A percentile compares a stretch with the other conserved stretches of the same genome.
These are phyloP conservation scores for Cutaneotrichosporon dermatis DNA, from an alignment of 1,284 basidiomycete species.

Conservation along the genomic window DNA sequence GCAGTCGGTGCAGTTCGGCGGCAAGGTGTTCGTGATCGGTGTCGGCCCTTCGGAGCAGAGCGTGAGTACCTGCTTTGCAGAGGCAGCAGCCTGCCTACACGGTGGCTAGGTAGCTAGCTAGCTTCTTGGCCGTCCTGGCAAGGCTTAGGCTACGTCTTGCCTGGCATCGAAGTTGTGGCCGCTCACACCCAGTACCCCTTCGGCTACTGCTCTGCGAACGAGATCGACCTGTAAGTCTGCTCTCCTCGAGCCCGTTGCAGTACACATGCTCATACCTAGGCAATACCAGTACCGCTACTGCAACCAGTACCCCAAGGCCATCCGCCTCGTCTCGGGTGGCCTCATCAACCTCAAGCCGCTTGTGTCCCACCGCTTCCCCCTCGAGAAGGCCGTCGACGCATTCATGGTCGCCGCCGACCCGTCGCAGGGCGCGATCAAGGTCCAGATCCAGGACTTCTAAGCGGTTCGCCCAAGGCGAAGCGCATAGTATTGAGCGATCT, in stretches of 20 bases:
- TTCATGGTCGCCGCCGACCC: slow-evolving; percentile 58
- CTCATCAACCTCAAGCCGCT: slow-evolving; percentile 82
- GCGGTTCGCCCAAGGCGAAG: no score
- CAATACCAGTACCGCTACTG: slow-evolving; percentile 53
- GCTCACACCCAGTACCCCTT: slow-evolving; percentile 46
- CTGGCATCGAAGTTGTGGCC: no score
- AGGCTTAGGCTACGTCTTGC: no score
- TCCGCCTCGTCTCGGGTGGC: slow-evolving; percentile 70
- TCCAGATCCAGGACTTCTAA: slow-evolving; percentile 43
- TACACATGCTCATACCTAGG: no score
- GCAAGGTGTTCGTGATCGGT: slow-evolving; percentile 55
- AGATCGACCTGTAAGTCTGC: slow-evolving; percentile 49
- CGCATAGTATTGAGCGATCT: no score
- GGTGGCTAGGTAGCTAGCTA: no score
- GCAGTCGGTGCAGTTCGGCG: slow-evolving; percentile 51
- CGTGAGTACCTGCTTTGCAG: slow-evolving; percentile 16
- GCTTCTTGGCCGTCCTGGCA: no score
- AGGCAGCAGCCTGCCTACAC: no score
- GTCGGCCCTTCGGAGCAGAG: slow-evolving; percentile 52
- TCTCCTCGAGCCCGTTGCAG: no score
- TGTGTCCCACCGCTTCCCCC: slow-evolving; percentile 75
- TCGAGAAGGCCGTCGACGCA: slow-evolving; percentile 69
- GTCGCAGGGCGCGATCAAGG: slow-evolving; percentile 47
- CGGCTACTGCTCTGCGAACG: slow-evolving; percentile 53
- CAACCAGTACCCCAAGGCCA: slow-evolving; percentile 68